Evolutionary conservation across 768 basidiomycete species (phyloP).

Genomic region (Pisolithus sp.): DNA sequence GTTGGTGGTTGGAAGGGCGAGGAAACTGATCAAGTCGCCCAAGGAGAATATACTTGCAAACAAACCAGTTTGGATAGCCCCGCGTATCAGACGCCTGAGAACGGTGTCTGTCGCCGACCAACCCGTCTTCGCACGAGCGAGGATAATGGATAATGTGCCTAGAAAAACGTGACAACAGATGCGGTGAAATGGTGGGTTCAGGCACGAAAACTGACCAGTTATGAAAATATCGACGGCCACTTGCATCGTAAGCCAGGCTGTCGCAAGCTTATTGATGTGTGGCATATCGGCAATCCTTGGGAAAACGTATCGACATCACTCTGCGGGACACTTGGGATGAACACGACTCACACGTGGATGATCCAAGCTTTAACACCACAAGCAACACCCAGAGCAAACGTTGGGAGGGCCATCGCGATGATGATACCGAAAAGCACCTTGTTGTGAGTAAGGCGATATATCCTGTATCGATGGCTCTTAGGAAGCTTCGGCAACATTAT

Average conservation of each 20-base stretch:
- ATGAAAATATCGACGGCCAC: constrained; percentile 36
- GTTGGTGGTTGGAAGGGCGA: constrained; percentile 21
- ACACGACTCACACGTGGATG: constrained; percentile 30
- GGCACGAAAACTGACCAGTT: constrained; percentile 25
- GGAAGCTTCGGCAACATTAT: not conserved
- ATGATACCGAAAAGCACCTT: constrained; percentile 26
- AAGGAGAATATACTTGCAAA: constrained; percentile 46
- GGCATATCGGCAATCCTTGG: constrained; percentile 35
- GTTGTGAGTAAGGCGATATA: not conserved
- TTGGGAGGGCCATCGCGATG: constrained; percentile 28
- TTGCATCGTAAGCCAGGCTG: constrained; percentile 41
- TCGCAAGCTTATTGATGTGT: constrained; percentile 35
- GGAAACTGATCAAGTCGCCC: constrained; percentile 37
- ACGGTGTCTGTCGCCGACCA: constrained; percentile 45
- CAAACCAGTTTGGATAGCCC: constrained; percentile 46
- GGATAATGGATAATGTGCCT: constrained; percentile 22
- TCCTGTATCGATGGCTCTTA: not conserved
- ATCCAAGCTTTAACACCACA: constrained; percentile 40
- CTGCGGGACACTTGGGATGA: not conserved
- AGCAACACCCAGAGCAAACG: constrained; percentile 38
- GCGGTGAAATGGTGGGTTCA: not conserved
- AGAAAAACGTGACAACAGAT: not conserved
- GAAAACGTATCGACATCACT: not conserved
- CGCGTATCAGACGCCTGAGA: constrained; percentile 46
- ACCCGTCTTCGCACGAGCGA: constrained; percentile 39